Evolutionary conservation across 352 stramenopile genomes (phyloP).

Genomic region (Globisporangium perplexum): DNA sequence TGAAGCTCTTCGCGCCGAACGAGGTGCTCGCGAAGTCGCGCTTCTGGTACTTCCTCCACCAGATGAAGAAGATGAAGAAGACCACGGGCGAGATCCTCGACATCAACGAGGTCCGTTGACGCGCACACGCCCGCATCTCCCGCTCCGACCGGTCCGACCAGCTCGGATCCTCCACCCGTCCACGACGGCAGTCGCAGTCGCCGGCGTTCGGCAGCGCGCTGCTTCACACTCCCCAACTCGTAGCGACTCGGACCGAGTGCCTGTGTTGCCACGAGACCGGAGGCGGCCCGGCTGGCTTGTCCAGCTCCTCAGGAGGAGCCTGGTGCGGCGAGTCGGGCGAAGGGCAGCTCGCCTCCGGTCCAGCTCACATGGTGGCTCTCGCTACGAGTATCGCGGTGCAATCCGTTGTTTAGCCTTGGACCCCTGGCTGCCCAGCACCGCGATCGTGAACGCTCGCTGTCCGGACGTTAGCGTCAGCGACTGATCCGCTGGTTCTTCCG

Average conservation of each 20-base stretch:
- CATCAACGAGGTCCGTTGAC: conserved; percentile 93
- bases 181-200: background rate
- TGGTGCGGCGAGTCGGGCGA: background rate
- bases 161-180: too few species aligned
- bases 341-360: conserved; percentile 28
- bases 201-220: background rate
- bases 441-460: background rate
- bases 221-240: conserved; percentile 19
- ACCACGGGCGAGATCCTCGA: conserved; percentile 99
- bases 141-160: background rate
- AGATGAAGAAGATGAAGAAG: conserved; percentile 99
- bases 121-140: too few species aligned
- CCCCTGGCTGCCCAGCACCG: background rate
- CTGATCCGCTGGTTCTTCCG: background rate
- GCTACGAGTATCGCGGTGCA: conserved; percentile 53
- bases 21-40: conserved; percentile 97
- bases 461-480: background rate
- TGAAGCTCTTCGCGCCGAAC: conserved; percentile 97
- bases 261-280: conserved; percentile 84
- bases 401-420: conserved; percentile 72
- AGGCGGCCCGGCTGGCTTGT: conserved; percentile 10
- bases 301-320: background rate
- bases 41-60: conserved; percentile 99
- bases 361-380: conserved; percentile 85
- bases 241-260: conserved; percentile 55